Evolutionary conservation across 169 alveolate genomes (phyloP), one percentile per base, ranked within the genome.

Genomic region (Cryptosporidium bovis): DNA sequence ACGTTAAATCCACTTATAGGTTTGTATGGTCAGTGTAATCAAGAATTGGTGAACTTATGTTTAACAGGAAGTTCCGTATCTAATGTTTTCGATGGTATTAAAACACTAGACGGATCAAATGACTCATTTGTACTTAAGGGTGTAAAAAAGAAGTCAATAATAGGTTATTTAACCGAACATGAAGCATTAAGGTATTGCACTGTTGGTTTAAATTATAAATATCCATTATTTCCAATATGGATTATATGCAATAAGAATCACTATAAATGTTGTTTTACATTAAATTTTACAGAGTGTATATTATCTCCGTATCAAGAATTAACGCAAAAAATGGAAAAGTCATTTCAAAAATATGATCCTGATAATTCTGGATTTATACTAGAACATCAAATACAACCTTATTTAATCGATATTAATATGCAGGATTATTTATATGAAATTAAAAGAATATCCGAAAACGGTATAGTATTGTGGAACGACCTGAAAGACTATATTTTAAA

Each of bases 61-160:
- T 77, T 93, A 36, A 92, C 92, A 50, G 96, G 96, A 10, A 84
- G 85, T 77, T 95, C 96, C 7, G 94, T 93, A n/a, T 93, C 96
- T 2, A 93, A 93, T 62, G 94, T 93, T 33, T 93, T 93, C 71
- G 95, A 93, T 82, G 94, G 93, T 46, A 91, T 69, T 31, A 92
- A 84, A 65, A 69, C 90, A 18, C 71, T 93, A 64, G 85, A 92
- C 16, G 90, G 50, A 18, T 33, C 55, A 18, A 71, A 53, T 20
- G 55, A 58, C 7, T 60, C 83, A 65, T 66, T 91, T 40, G 71
- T 69, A 33, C 93, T 93, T 24, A 93, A 90, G 82, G 96, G 96
- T n/a, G 92, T 93, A 31, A 65, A 68, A 20, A 90, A 82, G 46
- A 83, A 90, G 64, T 93, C 92, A 33, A 62, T 82, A 51, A 71